Evolutionary conservation across 805 yeast genomes (phyloP).

Genomic region (Metschnikowia orientalis): DNA sequence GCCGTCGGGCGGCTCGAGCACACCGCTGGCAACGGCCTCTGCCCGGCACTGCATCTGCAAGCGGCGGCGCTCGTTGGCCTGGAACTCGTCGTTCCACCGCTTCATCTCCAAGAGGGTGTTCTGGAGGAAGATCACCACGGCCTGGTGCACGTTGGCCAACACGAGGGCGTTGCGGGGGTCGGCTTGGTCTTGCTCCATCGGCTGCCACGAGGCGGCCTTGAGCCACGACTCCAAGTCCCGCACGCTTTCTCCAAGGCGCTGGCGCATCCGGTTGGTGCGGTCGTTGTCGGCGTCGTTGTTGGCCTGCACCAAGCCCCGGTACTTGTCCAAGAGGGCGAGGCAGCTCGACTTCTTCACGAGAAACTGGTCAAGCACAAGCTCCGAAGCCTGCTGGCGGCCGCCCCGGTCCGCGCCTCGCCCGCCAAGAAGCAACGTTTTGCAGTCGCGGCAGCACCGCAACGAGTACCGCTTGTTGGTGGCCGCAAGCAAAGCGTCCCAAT

Average conservation of each 20-base stretch:
- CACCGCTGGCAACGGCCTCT: background rate
- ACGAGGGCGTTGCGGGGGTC: slow-evolving; percentile 15
- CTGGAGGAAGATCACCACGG: slow-evolving; percentile 59
- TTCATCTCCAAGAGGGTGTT: slow-evolving; percentile 62
- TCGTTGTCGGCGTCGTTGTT: slow-evolving; percentile 14
- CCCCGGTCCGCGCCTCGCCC: slow-evolving; percentile 14
- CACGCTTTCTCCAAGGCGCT: slow-evolving; percentile 20
- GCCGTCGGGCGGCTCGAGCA: slow-evolving; percentile 2
- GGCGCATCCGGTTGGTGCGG: slow-evolving; percentile 20
- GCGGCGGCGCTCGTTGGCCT: slow-evolving; percentile 25
- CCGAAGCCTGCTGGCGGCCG: too few relatives aligned
- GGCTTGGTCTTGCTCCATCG: background rate
- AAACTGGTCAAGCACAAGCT: slow-evolving; percentile 23
- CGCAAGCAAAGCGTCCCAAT: slow-evolving; percentile 11
- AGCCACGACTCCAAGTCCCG: slow-evolving; percentile 32
- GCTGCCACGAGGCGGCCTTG: slow-evolving; percentile 1
- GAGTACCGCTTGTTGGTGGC: slow-evolving; percentile 5
- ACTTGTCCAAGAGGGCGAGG: slow-evolving; percentile 20
- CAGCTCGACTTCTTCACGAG: slow-evolving; percentile 23
- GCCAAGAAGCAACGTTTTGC: slow-evolving; percentile 60
- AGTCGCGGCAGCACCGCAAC: slow-evolving; percentile 62
- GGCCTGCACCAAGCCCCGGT: slow-evolving; percentile 14
- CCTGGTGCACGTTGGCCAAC: slow-evolving; percentile 51
- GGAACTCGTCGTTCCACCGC: slow-evolving; percentile 47
- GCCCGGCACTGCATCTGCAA: slow-evolving; percentile 12